A percentile compares a stretch with the other conserved stretches of the same genome.
phyloP scores from a whole-genome alignment of 805 yeast species.

The Wickerhamomyces sydowiorum region DNA sequence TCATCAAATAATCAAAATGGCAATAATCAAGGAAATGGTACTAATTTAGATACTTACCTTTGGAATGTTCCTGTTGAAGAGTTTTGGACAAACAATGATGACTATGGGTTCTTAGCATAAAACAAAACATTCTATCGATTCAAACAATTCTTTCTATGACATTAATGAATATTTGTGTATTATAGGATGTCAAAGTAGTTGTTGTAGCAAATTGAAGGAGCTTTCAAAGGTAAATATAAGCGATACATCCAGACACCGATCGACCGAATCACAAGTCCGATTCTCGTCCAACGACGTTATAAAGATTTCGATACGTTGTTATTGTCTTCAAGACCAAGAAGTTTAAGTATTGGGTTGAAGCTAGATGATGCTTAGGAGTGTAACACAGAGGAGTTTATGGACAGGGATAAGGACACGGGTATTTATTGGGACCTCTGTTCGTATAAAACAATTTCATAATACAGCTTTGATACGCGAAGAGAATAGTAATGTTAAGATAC shows the following conservation, averaged over 20 bases:
- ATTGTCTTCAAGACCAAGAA: no score
- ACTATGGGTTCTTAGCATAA: slow-evolving; percentile 41
- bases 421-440: not conserved
- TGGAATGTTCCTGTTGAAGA: slow-evolving; percentile 36
- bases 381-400: not conserved
- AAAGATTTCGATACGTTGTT: no score
- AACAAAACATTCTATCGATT: no score
- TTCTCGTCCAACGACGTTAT: no score
- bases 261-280: not conserved
- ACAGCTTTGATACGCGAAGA: not conserved
- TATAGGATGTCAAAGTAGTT: no score
- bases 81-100: slow-evolving; percentile 42
- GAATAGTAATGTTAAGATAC: not conserved
- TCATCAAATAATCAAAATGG: not conserved
- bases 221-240: not conserved
- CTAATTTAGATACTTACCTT: slow-evolving; percentile 8
- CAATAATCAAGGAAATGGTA: not conserved
- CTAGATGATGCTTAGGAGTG: not conserved
- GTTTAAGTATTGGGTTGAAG: no score
- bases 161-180: no score
- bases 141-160: no score
- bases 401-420: not conserved
- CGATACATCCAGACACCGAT: not conserved
- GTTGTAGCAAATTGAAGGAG: no score
- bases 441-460: not conserved